These are phyloP conservation scores for Hanseniaspora pseudoguilliermondii DNA, from an alignment of 805 yeast species.

Conservation along the genomic window DNA sequence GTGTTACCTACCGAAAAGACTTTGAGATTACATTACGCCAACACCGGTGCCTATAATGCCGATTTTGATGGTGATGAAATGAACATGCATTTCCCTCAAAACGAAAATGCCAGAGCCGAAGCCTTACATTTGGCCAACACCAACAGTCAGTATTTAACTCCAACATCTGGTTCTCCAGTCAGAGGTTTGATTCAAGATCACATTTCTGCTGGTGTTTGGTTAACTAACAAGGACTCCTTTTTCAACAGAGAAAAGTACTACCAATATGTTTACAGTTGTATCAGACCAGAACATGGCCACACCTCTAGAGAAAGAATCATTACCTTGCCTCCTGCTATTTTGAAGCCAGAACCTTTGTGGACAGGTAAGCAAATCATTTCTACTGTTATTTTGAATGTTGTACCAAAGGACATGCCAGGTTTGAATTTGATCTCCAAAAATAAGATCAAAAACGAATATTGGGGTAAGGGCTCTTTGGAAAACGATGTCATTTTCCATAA, in stretches of 20 bases:
- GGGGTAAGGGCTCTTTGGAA: slow-evolving; percentile 79
- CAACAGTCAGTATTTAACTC: slow-evolving; percentile 93
- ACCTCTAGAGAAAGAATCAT: slow-evolving; percentile 54
- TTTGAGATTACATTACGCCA: slow-evolving; percentile 90
- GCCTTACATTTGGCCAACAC: slow-evolving; percentile 92
- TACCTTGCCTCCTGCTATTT: slow-evolving; percentile 79
- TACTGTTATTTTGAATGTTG: slow-evolving; percentile 78
- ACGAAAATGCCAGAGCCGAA: slow-evolving; percentile 92
- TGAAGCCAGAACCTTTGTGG: slow-evolving; percentile 86
- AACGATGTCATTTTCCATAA: slow-evolving; percentile 73
- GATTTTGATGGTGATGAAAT: slow-evolving; percentile 99
- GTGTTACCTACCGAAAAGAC: slow-evolving; percentile 97
- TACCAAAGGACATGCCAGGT: slow-evolving; percentile 83
- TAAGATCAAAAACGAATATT: slow-evolving; percentile 85
- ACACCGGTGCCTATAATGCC: slow-evolving; percentile 97
- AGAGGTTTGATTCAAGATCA: slow-evolving; percentile 99
- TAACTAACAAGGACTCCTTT: slow-evolving; percentile 82
- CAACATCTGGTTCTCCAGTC: slow-evolving; percentile 95
- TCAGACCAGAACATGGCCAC: slow-evolving; percentile 96
- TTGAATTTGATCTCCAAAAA: slow-evolving; percentile 70
- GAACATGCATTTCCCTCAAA: slow-evolving; percentile 99
- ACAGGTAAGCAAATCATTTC: slow-evolving; percentile 95
- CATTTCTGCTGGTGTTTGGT: slow-evolving; percentile 97
- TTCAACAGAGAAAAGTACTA: slow-evolving; percentile 87
- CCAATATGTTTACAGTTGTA: slow-evolving; percentile 83